phyloP scores from a whole-genome alignment of 805 yeast genomes.

The Torulaspora delbrueckii region DNA sequence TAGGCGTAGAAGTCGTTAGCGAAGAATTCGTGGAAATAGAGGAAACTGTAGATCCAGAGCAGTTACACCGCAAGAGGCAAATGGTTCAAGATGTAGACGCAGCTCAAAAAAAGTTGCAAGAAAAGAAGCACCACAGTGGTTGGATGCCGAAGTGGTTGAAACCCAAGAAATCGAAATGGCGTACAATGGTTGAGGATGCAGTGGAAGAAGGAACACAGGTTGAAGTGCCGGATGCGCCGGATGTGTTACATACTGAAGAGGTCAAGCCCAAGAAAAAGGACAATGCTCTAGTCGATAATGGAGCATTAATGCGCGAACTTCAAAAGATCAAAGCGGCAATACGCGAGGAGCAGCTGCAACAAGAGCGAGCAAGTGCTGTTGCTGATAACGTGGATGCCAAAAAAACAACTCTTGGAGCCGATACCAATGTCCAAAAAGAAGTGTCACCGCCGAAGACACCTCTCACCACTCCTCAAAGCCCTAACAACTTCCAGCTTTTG shows the following conservation, averaged over 20 bases:
- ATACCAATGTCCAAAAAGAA: neutral
- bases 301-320: conserved; percentile 30
- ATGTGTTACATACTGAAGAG: conserved; percentile 15
- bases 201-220: conserved; percentile 22
- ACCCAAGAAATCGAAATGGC: conserved; percentile 56
- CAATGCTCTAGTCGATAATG: conserved; percentile 27
- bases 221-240: conserved; percentile 22
- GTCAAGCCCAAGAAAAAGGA: conserved; percentile 20
- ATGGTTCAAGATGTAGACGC: conserved; percentile 81
- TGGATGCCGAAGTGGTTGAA: conserved; percentile 46
- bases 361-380: neutral
- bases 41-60: conserved; percentile 83
- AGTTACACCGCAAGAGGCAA: conserved; percentile 75
- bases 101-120: conserved; percentile 58
- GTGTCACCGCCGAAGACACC: neutral
- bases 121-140: conserved; percentile 36
- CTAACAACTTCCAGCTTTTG: conserved; percentile 27
- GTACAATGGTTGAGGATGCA: conserved; percentile 52
- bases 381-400: neutral
- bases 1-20: conserved; percentile 76
- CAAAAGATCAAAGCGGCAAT: conserved; percentile 24
- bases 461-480: conserved; percentile 6
- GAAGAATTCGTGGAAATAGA: conserved; percentile 95
- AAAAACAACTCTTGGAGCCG: neutral
- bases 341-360: conserved; percentile 16